Conservation (phyloP, 169 alveolate genomes). For the Eimeria sp. region DNA sequence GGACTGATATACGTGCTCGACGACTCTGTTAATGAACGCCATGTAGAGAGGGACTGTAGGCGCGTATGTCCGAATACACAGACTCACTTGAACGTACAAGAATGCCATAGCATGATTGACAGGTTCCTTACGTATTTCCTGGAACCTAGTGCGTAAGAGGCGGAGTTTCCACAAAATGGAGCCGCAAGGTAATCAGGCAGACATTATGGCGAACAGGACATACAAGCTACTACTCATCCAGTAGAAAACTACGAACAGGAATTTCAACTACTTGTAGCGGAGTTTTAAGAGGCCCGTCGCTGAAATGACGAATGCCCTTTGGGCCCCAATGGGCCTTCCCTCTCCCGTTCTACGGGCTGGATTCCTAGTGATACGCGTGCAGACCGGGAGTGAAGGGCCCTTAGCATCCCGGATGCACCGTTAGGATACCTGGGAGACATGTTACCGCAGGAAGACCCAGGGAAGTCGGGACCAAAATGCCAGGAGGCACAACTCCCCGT, state of each 20-base stretch:
- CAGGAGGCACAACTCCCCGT: slow-evolving; percentile 16
- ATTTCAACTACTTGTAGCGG: not conserved
- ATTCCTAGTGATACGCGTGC: not conserved
- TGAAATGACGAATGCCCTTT: not conserved
- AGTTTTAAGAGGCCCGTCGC: not conserved
- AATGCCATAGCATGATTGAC: not conserved
- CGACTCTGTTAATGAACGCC: too few relatives aligned
- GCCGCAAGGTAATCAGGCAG: not conserved
- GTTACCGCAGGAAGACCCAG: not conserved
- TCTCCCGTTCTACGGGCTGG: not conserved
- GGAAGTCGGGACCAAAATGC: not conserved
- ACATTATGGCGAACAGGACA: not conserved
- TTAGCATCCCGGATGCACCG: not conserved
- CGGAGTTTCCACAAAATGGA: not conserved
- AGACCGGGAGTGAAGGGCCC: not conserved
- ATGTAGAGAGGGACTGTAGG: too few relatives aligned
- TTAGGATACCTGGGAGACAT: not conserved
- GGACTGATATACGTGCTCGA: not conserved
- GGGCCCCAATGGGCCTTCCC: not conserved
- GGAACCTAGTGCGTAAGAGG: not conserved
- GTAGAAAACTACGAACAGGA: not conserved
- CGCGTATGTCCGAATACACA: too few relatives aligned
- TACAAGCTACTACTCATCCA: not conserved
- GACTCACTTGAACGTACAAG: not conserved
- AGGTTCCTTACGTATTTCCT: too few relatives aligned